Evolutionary conservation across 768 basidiomycete genomes (phyloP).

Genomic region (Pholiota microspora): DNA sequence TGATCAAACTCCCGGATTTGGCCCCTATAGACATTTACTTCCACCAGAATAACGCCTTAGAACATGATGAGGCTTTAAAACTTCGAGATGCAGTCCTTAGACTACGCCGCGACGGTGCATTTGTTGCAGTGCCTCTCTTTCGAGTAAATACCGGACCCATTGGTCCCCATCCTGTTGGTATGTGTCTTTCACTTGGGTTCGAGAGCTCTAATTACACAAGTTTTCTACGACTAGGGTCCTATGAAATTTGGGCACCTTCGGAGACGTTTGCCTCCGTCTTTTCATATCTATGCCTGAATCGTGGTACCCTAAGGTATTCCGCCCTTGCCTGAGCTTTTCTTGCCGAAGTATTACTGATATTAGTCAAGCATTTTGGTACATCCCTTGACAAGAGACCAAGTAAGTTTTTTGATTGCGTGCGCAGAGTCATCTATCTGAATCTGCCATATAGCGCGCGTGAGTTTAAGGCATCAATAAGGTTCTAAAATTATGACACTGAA

Average conservation of each 20-base stretch:
- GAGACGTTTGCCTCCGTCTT: slow-evolving; percentile 76
- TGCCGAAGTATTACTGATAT: background rate
- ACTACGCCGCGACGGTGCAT: slow-evolving; percentile 71
- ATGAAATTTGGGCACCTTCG: slow-evolving; percentile 78
- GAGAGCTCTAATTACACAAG: background rate
- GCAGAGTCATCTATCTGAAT: background rate
- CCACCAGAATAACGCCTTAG: slow-evolving; percentile 59
- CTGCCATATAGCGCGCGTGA: slow-evolving; percentile 4
- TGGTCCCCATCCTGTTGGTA: slow-evolving; percentile 77
- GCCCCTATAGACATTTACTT: slow-evolving; percentile 71
- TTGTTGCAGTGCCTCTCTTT: slow-evolving; percentile 75
- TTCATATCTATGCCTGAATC: slow-evolving; percentile 69
- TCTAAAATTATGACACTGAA: slow-evolving; percentile 18
- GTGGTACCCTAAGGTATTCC: slow-evolving; percentile 62
- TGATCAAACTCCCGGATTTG: background rate
- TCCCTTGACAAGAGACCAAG: slow-evolving; percentile 70
- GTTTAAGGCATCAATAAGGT: background rate
- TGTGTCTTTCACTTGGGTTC: background rate
- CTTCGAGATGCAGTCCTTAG: slow-evolving; percentile 71
- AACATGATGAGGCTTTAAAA: slow-evolving; percentile 63
- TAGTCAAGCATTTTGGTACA: slow-evolving; percentile 65
- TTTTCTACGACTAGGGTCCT: slow-evolving; percentile 52
- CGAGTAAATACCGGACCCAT: slow-evolving; percentile 67
- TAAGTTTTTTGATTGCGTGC: slow-evolving; percentile 28
- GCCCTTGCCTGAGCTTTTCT: background rate